Evolutionary conservation across 345 rosid species (phyloP).

Genomic region (Lumnitzera littorea): DNA sequence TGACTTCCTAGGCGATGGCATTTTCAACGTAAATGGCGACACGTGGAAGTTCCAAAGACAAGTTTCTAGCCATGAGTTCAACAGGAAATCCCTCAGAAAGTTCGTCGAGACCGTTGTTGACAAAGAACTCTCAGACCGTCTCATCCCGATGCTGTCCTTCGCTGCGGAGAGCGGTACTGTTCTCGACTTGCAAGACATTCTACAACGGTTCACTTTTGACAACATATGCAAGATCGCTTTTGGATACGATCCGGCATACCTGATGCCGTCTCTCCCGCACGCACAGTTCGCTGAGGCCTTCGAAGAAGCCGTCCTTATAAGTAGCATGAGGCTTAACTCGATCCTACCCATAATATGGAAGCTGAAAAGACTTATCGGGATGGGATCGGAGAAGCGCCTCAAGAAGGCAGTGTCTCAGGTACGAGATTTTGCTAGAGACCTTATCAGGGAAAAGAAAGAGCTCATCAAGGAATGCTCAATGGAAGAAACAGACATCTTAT

Average conservation of each 20-base stretch:
- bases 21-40: constrained; percentile 58
- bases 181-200: constrained; percentile 50
- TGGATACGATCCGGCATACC: constrained; percentile 51
- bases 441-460: constrained; percentile 41
- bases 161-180: constrained; percentile 22
- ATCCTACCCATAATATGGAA: constrained; percentile 32
- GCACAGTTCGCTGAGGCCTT: constrained; percentile 37
- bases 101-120: constrained; percentile 51
- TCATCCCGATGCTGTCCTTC: constrained; percentile 42
- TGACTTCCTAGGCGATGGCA: constrained; percentile 69
- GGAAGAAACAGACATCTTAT: constrained; percentile 36
- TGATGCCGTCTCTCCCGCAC: constrained; percentile 34
- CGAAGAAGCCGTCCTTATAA: constrained; percentile 33
- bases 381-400: constrained; percentile 43
- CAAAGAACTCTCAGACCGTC: constrained; percentile 42
- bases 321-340: constrained; percentile 25
- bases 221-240: constrained; percentile 67
- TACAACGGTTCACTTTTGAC: constrained; percentile 65
- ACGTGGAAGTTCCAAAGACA: constrained; percentile 68
- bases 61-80: constrained; percentile 69
- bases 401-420: constrained; percentile 25
- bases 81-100: constrained; percentile 57
- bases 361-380: constrained; percentile 26
- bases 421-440: constrained; percentile 38
- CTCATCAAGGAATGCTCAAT: constrained; percentile 15